Evolutionary conservation across 768 basidiomycete genomes (phyloP).

Genomic region (Mycena latifolia): DNA sequence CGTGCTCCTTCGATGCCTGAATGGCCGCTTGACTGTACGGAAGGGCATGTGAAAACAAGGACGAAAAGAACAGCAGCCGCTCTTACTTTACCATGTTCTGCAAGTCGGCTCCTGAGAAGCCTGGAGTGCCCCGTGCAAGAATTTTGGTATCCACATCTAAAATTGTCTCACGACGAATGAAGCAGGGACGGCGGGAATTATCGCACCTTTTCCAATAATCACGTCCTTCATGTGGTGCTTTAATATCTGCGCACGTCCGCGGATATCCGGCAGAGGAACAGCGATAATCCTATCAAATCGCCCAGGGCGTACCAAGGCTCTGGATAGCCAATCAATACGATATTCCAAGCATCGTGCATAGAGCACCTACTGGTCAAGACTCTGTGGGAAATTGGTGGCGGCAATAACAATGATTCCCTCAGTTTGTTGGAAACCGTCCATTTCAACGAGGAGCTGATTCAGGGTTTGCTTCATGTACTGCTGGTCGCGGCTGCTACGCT

Average conservation of each 20-base stretch:
- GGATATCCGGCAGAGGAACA: conserved; percentile 94
- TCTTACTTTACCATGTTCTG: conserved; percentile 95
- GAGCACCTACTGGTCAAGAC: conserved; percentile 83
- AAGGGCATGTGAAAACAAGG: conserved; percentile 24
- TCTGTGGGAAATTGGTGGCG: conserved; percentile 98
- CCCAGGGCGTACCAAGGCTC: conserved; percentile 95
- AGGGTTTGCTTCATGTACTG: conserved; percentile 95
- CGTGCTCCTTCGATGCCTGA: conserved; percentile 90
- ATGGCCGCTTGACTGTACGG: conserved; percentile 85
- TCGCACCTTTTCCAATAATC: conserved; percentile 66
- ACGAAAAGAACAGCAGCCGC: conserved; percentile 41
- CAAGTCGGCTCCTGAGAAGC: conserved; percentile 96
- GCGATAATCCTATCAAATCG: conserved; percentile 95
- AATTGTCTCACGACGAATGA: conserved; percentile 29
- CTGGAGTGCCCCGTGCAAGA: conserved; percentile 93
- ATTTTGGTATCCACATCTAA: conserved; percentile 87
- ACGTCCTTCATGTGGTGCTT: conserved; percentile 92
- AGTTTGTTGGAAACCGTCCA: conserved; percentile 95
- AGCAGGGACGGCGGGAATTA: conserved; percentile 25
- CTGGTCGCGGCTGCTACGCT: conserved; percentile 86
- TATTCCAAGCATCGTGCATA: conserved; percentile 7
- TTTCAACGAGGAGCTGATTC: conserved; percentile 96
- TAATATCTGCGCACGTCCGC: conserved; percentile 93
- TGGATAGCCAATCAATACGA: conserved; percentile 44
- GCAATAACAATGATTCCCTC: conserved; percentile 97